Conservation (phyloP, 306 rosid genomes). For the Sphenostylis stenocarpa region DNA sequence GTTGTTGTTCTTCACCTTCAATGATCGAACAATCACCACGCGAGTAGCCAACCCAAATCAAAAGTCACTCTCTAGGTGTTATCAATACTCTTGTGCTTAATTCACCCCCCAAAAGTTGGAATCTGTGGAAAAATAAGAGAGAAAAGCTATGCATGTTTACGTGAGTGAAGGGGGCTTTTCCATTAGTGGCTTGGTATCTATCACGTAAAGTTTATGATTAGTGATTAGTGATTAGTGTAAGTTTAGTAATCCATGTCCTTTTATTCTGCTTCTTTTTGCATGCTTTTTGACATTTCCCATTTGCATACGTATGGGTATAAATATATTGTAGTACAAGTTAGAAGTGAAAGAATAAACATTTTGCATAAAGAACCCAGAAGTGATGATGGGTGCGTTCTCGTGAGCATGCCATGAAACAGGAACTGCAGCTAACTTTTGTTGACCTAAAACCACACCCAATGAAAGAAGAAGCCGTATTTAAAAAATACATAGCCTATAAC, state of each 20-base stretch:
- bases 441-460: conserved; percentile 17
- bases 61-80: no score
- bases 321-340: background rate
- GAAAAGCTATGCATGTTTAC: no score
- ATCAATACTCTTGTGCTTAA: no score
- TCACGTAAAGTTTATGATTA: conserved; percentile 33
- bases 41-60: no score
- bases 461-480: background rate
- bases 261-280: background rate
- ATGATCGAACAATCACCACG: no score
- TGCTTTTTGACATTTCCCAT: background rate
- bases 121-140: background rate
- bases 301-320: background rate
- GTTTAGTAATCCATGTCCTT: background rate
- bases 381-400: background rate
- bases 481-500: no score
- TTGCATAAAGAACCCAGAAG: background rate
- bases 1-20: no score
- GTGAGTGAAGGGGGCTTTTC: conserved; percentile 17
- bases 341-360: background rate
- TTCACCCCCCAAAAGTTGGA: background rate
- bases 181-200: conserved; percentile 41
- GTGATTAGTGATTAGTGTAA: conserved; percentile 16
- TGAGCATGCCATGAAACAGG: conserved; percentile 39
- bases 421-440: conserved; percentile 38